Evolutionary conservation across 352 stramenopile genomes (phyloP).

Genomic region (Thalassiosira ordinaria): DNA sequence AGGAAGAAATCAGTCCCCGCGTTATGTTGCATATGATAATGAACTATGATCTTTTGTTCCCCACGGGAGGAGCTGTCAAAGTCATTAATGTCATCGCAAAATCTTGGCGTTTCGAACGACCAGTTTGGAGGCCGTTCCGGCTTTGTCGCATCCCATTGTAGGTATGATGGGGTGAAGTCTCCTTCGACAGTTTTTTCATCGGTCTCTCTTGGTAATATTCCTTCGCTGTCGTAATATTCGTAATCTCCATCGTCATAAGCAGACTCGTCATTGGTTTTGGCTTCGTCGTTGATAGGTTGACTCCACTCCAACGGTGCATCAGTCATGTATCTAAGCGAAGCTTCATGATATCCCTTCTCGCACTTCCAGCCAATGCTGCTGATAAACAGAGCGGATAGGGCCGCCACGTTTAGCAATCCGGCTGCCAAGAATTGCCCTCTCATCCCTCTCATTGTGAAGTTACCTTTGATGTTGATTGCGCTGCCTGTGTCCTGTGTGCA

Average conservation of each 20-base stretch:
- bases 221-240: constrained; percentile 6
- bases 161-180: constrained; percentile 15
- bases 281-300: constrained; percentile 2
- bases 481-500: too few relatives aligned
- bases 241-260: too few relatives aligned
- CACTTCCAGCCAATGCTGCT: constrained; percentile 21
- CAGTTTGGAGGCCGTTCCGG: constrained; percentile 21
- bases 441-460: too few relatives aligned
- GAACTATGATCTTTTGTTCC: constrained; percentile 50
- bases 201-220: not conserved
- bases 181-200: not conserved
- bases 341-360: constrained; percentile 16
- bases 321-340: constrained; percentile 1
- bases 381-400: constrained; percentile 19
- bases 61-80: not conserved
- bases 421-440: constrained; percentile 7
- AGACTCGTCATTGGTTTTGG: not conserved
- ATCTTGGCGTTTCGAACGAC: constrained; percentile 12
- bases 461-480: too few relatives aligned
- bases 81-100: constrained; percentile 10
- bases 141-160: constrained; percentile 22
- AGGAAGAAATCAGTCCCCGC: constrained; percentile 49
- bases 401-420: constrained; percentile 25
- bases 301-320: constrained; percentile 28
- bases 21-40: constrained; percentile 61